Evolutionary conservation across 257 asterid genomes (phyloP).

Genomic region (Salvia hispanica): DNA sequence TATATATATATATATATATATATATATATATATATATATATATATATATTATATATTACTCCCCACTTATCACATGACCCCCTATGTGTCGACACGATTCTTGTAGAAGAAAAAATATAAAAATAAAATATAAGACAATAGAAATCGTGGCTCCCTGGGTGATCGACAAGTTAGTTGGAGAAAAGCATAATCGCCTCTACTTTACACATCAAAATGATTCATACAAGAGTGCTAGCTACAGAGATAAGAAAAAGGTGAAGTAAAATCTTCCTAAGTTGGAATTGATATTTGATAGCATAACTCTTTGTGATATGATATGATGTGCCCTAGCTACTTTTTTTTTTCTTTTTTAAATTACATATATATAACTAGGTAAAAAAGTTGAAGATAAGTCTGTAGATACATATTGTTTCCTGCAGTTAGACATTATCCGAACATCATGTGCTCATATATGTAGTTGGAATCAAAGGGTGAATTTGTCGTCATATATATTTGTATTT

Average conservation of each 20-base stretch:
- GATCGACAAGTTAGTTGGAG: conserved; percentile 14
- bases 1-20: too few species aligned
- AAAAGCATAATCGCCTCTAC: neutral
- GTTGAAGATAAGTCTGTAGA: conserved; percentile 25
- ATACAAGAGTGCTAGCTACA: neutral
- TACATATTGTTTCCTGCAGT: conserved; percentile 20
- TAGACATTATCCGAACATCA: conserved; percentile 28
- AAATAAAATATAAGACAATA: neutral
- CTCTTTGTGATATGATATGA: conserved; percentile 21
- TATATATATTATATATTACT: too few species aligned
- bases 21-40: too few species aligned
- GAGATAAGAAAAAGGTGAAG: neutral
- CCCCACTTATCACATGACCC: neutral
- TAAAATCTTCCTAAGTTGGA: conserved; percentile 1
- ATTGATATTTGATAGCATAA: conserved; percentile 6
- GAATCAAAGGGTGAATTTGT: conserved; percentile 12
- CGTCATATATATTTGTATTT: neutral
- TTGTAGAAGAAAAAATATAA: neutral
- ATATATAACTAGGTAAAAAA: neutral
- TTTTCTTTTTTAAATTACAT: neutral
- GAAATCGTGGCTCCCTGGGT: neutral
- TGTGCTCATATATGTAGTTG: conserved; percentile 12
- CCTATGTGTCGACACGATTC: neutral
- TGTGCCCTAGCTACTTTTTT: conserved; percentile 20
- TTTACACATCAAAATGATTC: neutral